These are phyloP conservation scores for Rossbeevera mucosa DNA, from an alignment of 768 basidiomycete genomes.

Conservation along the genomic window DNA sequence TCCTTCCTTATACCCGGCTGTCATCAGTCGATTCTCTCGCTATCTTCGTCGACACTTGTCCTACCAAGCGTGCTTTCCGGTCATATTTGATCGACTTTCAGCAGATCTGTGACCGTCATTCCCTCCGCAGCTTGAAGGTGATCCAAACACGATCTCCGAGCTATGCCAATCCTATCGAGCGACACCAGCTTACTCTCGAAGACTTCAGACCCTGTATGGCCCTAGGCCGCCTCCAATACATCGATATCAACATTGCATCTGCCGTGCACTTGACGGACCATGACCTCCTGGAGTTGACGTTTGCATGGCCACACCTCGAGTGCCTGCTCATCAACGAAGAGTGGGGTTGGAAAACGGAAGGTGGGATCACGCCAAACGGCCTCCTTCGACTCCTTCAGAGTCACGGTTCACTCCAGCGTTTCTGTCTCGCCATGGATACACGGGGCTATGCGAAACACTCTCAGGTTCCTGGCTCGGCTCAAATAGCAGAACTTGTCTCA, in stretches of 20 bases:
- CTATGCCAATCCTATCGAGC: not conserved
- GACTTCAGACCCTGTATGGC: slow-evolving; percentile 15
- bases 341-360: slow-evolving; percentile 16
- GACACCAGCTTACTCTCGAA: slow-evolving; percentile 12
- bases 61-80: slow-evolving; percentile 5
- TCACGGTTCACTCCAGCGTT: not conserved
- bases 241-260: slow-evolving; percentile 12
- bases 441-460: not conserved
- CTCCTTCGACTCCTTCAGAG: slow-evolving; percentile 13
- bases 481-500: not conserved
- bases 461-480: not conserved
- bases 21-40: slow-evolving; percentile 7
- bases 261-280: slow-evolving; percentile 8
- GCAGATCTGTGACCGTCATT: slow-evolving; percentile 5
- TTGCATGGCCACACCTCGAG: slow-evolving; percentile 17
- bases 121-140: slow-evolving; percentile 5
- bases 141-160: slow-evolving; percentile 7
- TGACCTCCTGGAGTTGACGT: slow-evolving; percentile 11
- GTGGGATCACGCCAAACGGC: slow-evolving; percentile 17
- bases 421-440: slow-evolving; percentile 16
- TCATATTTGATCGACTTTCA: slow-evolving; percentile 3
- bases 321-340: slow-evolving; percentile 15
- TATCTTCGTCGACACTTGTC: slow-evolving; percentile 7
- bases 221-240: slow-evolving; percentile 9
- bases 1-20: not conserved